These are phyloP conservation scores for Rutstroemia sydowiana DNA, from an alignment of 2,329 filamentous ascomycete genomes.

Conservation along the genomic window DNA sequence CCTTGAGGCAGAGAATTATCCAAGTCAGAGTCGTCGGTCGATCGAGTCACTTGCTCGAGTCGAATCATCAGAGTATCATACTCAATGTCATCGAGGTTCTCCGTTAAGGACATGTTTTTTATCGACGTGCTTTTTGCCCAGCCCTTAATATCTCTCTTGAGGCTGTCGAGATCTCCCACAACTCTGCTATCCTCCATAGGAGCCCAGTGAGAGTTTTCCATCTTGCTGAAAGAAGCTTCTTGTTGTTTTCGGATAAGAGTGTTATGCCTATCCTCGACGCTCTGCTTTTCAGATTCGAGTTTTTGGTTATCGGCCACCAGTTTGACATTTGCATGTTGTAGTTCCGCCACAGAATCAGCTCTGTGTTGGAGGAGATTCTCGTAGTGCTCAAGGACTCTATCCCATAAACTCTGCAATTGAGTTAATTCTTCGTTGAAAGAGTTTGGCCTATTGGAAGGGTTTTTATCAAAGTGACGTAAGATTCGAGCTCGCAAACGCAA, in stretches of 20 bases:
- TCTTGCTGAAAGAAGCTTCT: slow-evolving; percentile 9
- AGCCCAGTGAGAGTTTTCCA: slow-evolving; percentile 4
- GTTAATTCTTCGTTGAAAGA: no score
- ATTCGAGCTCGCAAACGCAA: no score
- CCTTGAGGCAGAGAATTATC: slow-evolving; percentile 10
- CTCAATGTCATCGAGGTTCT: neutral
- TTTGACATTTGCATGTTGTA: neutral
- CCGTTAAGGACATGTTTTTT: neutral
- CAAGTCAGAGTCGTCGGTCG: slow-evolving; percentile 4
- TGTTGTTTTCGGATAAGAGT: slow-evolving; percentile 10
- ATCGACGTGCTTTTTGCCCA: slow-evolving; percentile 4
- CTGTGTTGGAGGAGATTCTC: neutral
- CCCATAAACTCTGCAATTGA: no score
- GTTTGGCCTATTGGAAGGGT: no score
- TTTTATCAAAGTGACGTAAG: no score
- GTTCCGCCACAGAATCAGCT: neutral
- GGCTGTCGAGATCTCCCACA: slow-evolving; percentile 4
- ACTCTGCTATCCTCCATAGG: slow-evolving; percentile 7
- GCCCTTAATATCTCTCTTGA: slow-evolving; percentile 8
- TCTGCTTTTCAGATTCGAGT: neutral
- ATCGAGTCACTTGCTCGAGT: neutral
- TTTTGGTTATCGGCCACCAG: neutral
- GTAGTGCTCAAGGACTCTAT: no score
- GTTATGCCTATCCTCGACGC: neutral
- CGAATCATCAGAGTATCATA: neutral